phyloP scores from a whole-genome alignment of 139 green algal species.

The Chlorella sp. region DNA sequence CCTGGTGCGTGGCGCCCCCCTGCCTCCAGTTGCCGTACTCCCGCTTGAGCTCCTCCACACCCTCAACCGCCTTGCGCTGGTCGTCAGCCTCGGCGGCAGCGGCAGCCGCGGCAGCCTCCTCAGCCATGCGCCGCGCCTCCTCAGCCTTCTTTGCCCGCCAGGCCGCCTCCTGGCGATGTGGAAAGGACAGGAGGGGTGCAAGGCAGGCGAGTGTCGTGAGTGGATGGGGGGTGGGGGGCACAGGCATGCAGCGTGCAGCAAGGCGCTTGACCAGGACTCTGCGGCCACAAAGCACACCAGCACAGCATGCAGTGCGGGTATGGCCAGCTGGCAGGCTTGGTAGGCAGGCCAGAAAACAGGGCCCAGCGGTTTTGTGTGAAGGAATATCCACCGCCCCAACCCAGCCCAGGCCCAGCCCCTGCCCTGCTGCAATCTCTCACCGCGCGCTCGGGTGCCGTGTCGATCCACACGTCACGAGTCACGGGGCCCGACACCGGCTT shows the following conservation, averaged over 20 bases:
- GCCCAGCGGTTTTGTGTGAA: neutral
- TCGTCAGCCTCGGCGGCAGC: slow-evolving; percentile 48
- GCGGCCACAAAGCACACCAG: too few species aligned
- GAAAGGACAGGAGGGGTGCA: neutral
- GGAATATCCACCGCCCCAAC: neutral
- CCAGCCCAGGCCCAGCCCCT: neutral
- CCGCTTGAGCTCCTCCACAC: slow-evolving; percentile 47
- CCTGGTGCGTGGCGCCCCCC: neutral
- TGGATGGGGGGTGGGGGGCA: neutral
- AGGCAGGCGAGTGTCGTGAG: neutral
- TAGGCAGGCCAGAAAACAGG: neutral
- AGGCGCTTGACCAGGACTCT: too few species aligned
- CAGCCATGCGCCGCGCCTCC: slow-evolving; percentile 11
- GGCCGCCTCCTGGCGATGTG: slow-evolving; percentile 30
- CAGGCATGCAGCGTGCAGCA: too few species aligned
- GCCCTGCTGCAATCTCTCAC: slow-evolving; percentile 16
- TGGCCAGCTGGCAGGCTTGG: neutral
- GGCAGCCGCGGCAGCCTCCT: slow-evolving; percentile 32
- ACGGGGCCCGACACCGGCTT: slow-evolving; percentile 52
- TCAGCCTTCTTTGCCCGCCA: slow-evolving; percentile 27
- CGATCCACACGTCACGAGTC: slow-evolving; percentile 66
- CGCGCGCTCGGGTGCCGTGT: slow-evolving; percentile 46
- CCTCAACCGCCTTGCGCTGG: slow-evolving; percentile 26
- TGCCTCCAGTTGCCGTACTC: slow-evolving; percentile 37
- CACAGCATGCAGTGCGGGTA: too few species aligned